A percentile compares a stretch with the other conserved stretches of the same genome.
Conservation (phyloP, 495 filamentous ascomycete species). For the Geopyxis carbonaria region DNA sequence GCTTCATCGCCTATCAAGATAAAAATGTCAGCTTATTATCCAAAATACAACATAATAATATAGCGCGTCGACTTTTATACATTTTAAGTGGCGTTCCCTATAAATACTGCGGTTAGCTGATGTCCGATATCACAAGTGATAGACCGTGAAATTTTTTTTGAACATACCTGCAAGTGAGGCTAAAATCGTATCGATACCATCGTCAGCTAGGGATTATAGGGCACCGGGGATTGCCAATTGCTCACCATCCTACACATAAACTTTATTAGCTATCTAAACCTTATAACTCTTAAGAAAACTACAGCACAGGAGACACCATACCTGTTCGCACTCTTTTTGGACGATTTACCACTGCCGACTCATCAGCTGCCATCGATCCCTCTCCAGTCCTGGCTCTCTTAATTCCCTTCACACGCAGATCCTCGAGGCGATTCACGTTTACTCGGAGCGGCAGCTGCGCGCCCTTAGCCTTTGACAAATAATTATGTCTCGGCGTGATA, state of each 20-base stretch:
- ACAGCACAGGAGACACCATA: slow-evolving; percentile 12
- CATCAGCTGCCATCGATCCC: slow-evolving; percentile 23
- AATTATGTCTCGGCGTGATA: slow-evolving; percentile 12
- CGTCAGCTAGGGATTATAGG: too few relatives aligned
- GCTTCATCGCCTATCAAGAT: slow-evolving; percentile 58
- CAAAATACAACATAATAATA: too few relatives aligned
- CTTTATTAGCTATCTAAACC: slow-evolving; percentile 12
- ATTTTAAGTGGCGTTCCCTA: slow-evolving; percentile 43
- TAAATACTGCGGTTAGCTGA: neutral
- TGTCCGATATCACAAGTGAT: too few relatives aligned
- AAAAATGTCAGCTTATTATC: neutral
- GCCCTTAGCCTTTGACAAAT: slow-evolving; percentile 14
- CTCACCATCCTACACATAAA: too few relatives aligned
- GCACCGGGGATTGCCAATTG: too few relatives aligned
- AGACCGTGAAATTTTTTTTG: too few relatives aligned
- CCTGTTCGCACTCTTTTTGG: slow-evolving; percentile 28
- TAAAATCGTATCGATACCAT: too few relatives aligned
- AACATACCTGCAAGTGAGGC: too few relatives aligned
- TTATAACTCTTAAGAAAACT: slow-evolving; percentile 4
- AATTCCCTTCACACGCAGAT: slow-evolving; percentile 13
- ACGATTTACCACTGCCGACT: slow-evolving; percentile 21
- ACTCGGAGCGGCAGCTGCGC: slow-evolving; percentile 16
- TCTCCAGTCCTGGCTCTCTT: slow-evolving; percentile 12
- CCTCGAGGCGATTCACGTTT: slow-evolving; percentile 4
- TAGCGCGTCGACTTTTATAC: too few relatives aligned